Conservation (phyloP, 2,329 filamentous ascomycete species). For the Ilyonectria destructans region DNA sequence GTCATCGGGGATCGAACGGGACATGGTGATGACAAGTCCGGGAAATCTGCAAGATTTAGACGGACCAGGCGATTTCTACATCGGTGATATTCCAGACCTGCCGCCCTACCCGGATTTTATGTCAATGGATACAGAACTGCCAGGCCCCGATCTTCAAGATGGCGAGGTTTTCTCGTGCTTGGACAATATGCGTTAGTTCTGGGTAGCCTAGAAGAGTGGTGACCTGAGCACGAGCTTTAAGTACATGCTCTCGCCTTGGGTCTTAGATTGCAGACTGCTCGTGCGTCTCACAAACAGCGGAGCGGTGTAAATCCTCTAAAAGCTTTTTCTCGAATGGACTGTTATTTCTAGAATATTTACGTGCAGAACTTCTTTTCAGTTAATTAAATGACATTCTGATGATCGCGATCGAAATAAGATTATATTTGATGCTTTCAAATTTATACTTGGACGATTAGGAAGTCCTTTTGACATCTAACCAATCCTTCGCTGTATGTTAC, state of each 20-base stretch:
- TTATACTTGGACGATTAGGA: no score
- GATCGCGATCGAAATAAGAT: no score
- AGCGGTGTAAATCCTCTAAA: no score
- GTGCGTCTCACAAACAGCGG: no score
- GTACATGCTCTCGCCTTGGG: neutral
- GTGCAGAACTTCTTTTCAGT: no score
- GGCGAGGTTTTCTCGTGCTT: constrained; percentile 9
- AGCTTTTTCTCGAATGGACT: no score
- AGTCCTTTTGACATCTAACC: no score
- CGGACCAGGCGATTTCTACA: constrained; percentile 8
- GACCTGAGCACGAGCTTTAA: neutral
- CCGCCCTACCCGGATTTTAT: constrained; percentile 7
- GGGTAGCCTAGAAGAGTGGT: neutral
- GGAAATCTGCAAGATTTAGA: neutral
- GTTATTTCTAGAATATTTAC: no score
- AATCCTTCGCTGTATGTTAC: no score
- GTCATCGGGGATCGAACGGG: neutral
- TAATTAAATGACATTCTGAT: no score
- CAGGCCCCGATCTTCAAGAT: constrained; percentile 6
- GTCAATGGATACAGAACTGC: constrained; percentile 17
- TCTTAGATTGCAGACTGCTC: no score
- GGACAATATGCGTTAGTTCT: constrained; percentile 2
- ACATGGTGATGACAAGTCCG: neutral
- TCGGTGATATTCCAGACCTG: constrained; percentile 8
- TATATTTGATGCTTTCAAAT: no score